Conservation (phyloP, 2,329 filamentous ascomycete genomes). For the Thelonectria blattea region DNA sequence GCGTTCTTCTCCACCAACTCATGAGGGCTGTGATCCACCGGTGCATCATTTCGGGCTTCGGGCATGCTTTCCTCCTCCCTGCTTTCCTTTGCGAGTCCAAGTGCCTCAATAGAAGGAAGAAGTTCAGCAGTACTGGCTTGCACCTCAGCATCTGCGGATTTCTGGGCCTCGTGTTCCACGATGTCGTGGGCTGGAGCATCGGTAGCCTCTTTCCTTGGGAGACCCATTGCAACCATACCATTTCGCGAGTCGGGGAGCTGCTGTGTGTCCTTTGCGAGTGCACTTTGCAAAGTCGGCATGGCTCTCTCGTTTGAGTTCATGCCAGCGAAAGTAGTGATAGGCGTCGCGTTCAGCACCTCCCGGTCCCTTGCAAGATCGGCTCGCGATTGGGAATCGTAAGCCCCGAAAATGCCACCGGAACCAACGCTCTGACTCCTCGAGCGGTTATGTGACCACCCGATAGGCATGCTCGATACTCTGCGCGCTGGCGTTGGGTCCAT, state of each 20-base stretch:
- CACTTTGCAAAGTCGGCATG: neutral
- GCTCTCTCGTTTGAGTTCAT: neutral
- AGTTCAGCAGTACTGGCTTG: too few relatives aligned
- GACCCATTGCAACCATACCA: too few relatives aligned
- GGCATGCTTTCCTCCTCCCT: too few relatives aligned
- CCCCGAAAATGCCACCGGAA: slow-evolving; percentile 26
- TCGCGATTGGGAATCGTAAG: slow-evolving; percentile 24
- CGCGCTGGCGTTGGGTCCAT: slow-evolving; percentile 30
- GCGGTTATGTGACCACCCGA: slow-evolving; percentile 46
- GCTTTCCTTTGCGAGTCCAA: too few relatives aligned
- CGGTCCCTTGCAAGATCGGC: slow-evolving; percentile 19
- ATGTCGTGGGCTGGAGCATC: too few relatives aligned
- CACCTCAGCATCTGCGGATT: too few relatives aligned
- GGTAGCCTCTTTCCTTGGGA: too few relatives aligned
- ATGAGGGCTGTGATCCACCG: too few relatives aligned
- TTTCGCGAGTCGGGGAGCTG: neutral
- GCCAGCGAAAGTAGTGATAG: neutral
- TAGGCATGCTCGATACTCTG: slow-evolving; percentile 45
- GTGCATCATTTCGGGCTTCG: too few relatives aligned
- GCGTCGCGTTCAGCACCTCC: neutral
- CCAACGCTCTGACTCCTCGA: slow-evolving; percentile 36
- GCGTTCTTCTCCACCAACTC: too few relatives aligned
- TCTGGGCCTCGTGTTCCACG: too few relatives aligned
- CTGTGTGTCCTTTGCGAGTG: slow-evolving; percentile 2
- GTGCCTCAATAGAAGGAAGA: too few relatives aligned